Evolutionary conservation across 208 protist species (phyloP).

Genomic region (Jaenimonas drosophilae): DNA sequence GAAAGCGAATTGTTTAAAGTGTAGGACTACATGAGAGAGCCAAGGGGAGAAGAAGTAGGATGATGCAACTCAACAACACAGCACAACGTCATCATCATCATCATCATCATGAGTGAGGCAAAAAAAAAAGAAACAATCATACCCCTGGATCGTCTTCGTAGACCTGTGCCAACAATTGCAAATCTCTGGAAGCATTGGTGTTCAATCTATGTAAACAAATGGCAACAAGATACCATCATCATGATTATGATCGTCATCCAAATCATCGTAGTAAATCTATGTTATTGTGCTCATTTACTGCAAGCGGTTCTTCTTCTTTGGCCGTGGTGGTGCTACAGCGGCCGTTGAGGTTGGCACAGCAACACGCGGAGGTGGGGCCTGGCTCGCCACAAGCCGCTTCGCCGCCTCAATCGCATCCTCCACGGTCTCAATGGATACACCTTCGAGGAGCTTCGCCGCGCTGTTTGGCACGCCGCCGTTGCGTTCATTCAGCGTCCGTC

Average conservation of each 20-base stretch:
- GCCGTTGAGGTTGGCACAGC: constrained; percentile 1
- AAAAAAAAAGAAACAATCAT: constrained; percentile 2
- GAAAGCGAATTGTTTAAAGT: too few species aligned
- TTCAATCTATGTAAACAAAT: neutral
- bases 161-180: too few species aligned
- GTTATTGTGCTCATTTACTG: constrained; percentile 22
- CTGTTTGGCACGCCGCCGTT: constrained; percentile 51
- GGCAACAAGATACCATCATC: neutral
- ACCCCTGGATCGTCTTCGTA: too few species aligned
- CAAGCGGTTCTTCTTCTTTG: constrained; percentile 74
- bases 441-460: constrained; percentile 5
- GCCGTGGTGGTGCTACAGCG: constrained; percentile 3
- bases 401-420: constrained; percentile 57
- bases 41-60: constrained; percentile 3
- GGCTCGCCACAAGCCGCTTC: constrained; percentile 39
- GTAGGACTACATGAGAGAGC: neutral
- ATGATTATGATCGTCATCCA: neutral
- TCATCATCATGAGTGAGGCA: constrained; percentile 2
- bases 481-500: constrained; percentile 58
- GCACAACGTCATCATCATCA: neutral
- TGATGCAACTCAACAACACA: constrained; percentile 1
- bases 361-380: neutral
- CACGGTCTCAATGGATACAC: constrained; percentile 27
- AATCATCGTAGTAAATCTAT: neutral
- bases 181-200: too few species aligned